Conservation (phyloP, 2,329 filamentous ascomycete genomes). For the Talaromyces sp. region DNA sequence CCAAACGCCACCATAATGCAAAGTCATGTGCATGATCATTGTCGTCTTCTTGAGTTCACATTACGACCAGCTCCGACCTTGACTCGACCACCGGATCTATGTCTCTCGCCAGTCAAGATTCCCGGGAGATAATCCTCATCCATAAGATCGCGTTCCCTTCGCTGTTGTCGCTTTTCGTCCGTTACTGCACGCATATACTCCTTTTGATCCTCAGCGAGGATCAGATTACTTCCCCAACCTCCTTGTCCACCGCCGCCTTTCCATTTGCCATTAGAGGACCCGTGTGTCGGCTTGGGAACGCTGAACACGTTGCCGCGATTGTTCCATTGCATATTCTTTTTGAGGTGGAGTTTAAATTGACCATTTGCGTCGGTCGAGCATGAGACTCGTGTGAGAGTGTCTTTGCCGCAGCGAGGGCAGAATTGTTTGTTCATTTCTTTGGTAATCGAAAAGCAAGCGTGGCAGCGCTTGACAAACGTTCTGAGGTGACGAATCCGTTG, state of each 20-base stretch:
- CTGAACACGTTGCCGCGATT: slow-evolving; percentile 88
- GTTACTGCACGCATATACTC: slow-evolving; percentile 68
- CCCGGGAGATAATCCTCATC: slow-evolving; percentile 88
- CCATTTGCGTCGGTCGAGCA: slow-evolving; percentile 80
- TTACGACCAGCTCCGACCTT: slow-evolving; percentile 81
- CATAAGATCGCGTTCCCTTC: slow-evolving; percentile 78
- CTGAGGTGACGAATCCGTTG: slow-evolving; percentile 79
- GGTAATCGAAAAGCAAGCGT: slow-evolving; percentile 83
- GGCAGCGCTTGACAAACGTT: slow-evolving; percentile 86
- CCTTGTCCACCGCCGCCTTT: slow-evolving; percentile 69
- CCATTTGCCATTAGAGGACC: slow-evolving; percentile 72
- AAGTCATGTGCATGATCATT: slow-evolving; percentile 7
- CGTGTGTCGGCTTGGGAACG: slow-evolving; percentile 83
- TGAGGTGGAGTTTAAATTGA: slow-evolving; percentile 79
- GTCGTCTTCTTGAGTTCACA: slow-evolving; percentile 56
- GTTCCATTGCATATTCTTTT: slow-evolving; percentile 95
- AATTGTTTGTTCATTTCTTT: slow-evolving; percentile 87
- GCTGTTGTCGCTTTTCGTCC: slow-evolving; percentile 56
- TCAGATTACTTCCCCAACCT: slow-evolving; percentile 79
- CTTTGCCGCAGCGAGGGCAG: slow-evolving; percentile 84
- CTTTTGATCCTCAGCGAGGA: slow-evolving; percentile 93
- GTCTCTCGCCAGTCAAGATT: slow-evolving; percentile 76
- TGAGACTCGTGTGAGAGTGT: slow-evolving; percentile 76
- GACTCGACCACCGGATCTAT: slow-evolving; percentile 60
- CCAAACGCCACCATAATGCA: slow-evolving; percentile 19